phyloP scores from a whole-genome alignment of 352 stramenopile species.

The Phytopythium vexans region DNA sequence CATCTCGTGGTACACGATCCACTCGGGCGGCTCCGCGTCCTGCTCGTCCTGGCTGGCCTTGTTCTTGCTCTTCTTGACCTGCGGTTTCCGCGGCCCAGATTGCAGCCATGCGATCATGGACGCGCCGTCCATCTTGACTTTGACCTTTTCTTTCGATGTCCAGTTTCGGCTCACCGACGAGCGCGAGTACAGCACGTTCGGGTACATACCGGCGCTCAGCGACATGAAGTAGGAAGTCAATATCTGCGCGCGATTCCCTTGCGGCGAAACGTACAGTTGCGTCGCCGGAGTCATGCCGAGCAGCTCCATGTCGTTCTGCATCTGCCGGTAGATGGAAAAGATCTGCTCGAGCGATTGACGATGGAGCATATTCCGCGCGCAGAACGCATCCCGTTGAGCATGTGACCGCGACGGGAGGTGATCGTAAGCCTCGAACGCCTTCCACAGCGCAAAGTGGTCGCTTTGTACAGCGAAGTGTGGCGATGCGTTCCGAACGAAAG shows the following conservation, averaged over 20 bases:
- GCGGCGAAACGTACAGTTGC: constrained; percentile 27
- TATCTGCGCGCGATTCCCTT: constrained; percentile 18
- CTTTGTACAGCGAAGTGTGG: constrained; percentile 45
- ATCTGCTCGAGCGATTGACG: constrained; percentile 64
- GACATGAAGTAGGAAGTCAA: constrained; percentile 62
- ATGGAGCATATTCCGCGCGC: constrained; percentile 60
- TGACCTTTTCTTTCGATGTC: constrained; percentile 81
- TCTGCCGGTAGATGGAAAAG: constrained; percentile 61
- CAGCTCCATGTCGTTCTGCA: constrained; percentile 51
- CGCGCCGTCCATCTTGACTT: constrained; percentile 59
- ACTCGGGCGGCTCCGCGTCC: constrained; percentile 35
- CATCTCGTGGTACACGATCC: constrained; percentile 84
- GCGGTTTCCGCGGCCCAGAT: neutral
- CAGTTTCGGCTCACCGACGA: constrained; percentile 50
- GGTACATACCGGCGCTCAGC: constrained; percentile 67
- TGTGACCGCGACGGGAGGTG: constrained; percentile 39
- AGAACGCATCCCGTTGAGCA: constrained; percentile 41
- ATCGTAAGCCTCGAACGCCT: constrained; percentile 60
- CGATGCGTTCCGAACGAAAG: constrained; percentile 41
- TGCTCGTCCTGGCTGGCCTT: constrained; percentile 17
- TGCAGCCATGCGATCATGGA: constrained; percentile 47
- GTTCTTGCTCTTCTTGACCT: constrained; percentile 22
- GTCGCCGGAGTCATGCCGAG: constrained; percentile 46
- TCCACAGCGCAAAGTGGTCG: constrained; percentile 68
- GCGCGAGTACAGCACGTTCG: constrained; percentile 60